phyloP scores from a whole-genome alignment of 768 basidiomycete species.

The Omphalotus guepiniiformis region DNA sequence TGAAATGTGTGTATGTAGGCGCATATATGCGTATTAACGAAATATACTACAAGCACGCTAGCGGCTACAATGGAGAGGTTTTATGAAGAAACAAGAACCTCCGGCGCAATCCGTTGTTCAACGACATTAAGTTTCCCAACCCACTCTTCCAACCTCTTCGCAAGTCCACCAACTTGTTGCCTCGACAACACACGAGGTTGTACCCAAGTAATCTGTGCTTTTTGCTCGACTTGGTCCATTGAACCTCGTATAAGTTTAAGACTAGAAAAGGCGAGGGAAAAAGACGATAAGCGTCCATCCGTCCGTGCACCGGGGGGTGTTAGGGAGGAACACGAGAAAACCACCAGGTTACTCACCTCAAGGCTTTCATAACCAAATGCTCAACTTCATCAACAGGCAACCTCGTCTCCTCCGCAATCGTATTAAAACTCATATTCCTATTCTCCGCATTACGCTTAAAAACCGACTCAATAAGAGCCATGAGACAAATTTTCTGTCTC shows the following conservation, averaged over 20 bases:
- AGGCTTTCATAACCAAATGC: constrained; percentile 95
- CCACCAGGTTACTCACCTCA: constrained; percentile 57
- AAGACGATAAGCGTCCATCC: constrained; percentile 10
- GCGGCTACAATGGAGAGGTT: no score
- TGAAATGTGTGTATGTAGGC: no score
- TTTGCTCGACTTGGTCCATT: constrained; percentile 85
- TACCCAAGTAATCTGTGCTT: constrained; percentile 90
- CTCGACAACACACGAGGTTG: constrained; percentile 91
- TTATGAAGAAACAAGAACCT: constrained; percentile 15
- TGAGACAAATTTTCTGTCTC: constrained; percentile 97
- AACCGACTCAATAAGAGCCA: constrained; percentile 96
- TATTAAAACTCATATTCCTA: constrained; percentile 85
- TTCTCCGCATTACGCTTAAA: constrained; percentile 84
- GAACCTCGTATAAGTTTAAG: constrained; percentile 90
- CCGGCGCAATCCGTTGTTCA: constrained; percentile 63
- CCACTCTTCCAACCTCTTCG: constrained; percentile 74
- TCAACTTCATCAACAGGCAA: constrained; percentile 91
- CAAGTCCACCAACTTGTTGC: constrained; percentile 76
- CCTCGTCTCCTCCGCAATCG: constrained; percentile 89
- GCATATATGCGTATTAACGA: no score
- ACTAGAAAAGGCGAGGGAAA: no score
- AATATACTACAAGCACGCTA: no score
- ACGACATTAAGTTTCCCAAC: constrained; percentile 70
- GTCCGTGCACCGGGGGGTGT: constrained; percentile 14
- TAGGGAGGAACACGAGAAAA: not conserved